These are phyloP conservation scores for Seiridium unicorne DNA, from an alignment of 2,329 filamentous ascomycete species.

Conservation along the genomic window DNA sequence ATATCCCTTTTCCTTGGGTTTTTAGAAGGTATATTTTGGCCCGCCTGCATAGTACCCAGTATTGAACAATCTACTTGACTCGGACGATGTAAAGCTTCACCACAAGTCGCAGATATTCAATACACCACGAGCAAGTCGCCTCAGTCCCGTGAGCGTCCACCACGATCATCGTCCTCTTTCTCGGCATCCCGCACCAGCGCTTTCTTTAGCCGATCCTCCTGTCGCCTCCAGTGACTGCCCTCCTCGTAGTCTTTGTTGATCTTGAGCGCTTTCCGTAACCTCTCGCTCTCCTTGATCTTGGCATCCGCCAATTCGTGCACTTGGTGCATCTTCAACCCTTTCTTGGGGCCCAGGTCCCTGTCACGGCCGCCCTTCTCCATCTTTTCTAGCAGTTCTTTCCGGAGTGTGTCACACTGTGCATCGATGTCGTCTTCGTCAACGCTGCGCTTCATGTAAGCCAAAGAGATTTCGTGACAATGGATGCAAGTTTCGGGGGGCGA, in stretches of 20 bases:
- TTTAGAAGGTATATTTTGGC: too few relatives aligned
- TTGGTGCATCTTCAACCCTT: constrained; percentile 82
- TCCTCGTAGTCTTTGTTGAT: constrained; percentile 85
- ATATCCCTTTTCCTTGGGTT: too few relatives aligned
- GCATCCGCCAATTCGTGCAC: constrained; percentile 95
- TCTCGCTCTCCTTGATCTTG: constrained; percentile 94
- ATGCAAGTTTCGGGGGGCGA: not conserved
- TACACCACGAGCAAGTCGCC: too few relatives aligned
- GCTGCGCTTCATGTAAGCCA: constrained; percentile 36
- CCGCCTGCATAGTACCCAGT: too few relatives aligned
- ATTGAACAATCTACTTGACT: too few relatives aligned
- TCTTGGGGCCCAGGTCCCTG: constrained; percentile 37
- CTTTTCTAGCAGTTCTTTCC: constrained; percentile 61
- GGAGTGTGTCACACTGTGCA: constrained; percentile 63
- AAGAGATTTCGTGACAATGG: not conserved
- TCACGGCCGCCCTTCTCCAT: constrained; percentile 41
- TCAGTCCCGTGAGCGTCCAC: not conserved
- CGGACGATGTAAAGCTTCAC: too few relatives aligned
- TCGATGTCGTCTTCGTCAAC: constrained; percentile 92
- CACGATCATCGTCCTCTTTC: not conserved
- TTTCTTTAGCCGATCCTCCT: constrained; percentile 66
- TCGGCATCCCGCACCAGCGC: constrained; percentile 36
- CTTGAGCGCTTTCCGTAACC: constrained; percentile 79
- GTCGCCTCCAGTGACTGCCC: constrained; percentile 79
- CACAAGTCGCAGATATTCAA: too few relatives aligned